Conservation (phyloP, 768 basidiomycete species). For the Lanmaoa pseudosensibilis region DNA sequence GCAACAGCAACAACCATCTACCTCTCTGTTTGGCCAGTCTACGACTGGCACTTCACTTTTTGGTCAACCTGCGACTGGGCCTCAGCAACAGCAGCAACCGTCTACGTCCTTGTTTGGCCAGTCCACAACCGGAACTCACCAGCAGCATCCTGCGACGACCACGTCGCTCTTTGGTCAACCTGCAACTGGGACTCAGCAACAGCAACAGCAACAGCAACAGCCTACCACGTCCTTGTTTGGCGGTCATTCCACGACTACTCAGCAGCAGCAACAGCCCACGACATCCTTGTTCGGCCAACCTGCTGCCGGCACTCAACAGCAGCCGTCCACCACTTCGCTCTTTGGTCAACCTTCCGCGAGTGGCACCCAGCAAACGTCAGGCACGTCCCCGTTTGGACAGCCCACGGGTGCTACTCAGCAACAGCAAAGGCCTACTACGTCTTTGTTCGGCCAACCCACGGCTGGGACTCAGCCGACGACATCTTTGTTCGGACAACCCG, state of each 20-base stretch:
- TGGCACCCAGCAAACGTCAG: slow-evolving; percentile 30
- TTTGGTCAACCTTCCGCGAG: slow-evolving; percentile 27
- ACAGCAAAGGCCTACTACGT: slow-evolving; percentile 26
- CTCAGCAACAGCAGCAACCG: slow-evolving; percentile 35
- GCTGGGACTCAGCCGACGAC: slow-evolving; percentile 19
- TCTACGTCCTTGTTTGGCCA: slow-evolving; percentile 26
- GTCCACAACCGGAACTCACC: slow-evolving; percentile 32
- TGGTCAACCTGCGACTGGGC: slow-evolving; percentile 30
- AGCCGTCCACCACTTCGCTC: slow-evolving; percentile 31
- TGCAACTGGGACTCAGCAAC: slow-evolving; percentile 20
- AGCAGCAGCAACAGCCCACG: slow-evolving; percentile 20
- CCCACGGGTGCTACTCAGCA: slow-evolving; percentile 24
- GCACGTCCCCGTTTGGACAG: slow-evolving; percentile 42
- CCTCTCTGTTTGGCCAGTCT: slow-evolving; percentile 20
- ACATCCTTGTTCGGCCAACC: slow-evolving; percentile 31
- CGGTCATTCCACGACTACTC: slow-evolving; percentile 9
- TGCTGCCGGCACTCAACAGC: slow-evolving; percentile 34
- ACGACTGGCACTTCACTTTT: slow-evolving; percentile 30
- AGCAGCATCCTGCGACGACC: slow-evolving; percentile 16
- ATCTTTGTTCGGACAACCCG: slow-evolving; percentile 31
- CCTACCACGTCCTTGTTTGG: slow-evolving; percentile 28
- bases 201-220: slow-evolving; percentile 29
- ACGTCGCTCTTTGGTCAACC: slow-evolving; percentile 40
- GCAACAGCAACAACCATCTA: slow-evolving; percentile 10
- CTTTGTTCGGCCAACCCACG: slow-evolving; percentile 33